Evolutionary conservation across 495 filamentous ascomycete genomes (phyloP), one percentile per base, ranked within the genome.

Genomic region (Penicillium samsonianum): DNA sequence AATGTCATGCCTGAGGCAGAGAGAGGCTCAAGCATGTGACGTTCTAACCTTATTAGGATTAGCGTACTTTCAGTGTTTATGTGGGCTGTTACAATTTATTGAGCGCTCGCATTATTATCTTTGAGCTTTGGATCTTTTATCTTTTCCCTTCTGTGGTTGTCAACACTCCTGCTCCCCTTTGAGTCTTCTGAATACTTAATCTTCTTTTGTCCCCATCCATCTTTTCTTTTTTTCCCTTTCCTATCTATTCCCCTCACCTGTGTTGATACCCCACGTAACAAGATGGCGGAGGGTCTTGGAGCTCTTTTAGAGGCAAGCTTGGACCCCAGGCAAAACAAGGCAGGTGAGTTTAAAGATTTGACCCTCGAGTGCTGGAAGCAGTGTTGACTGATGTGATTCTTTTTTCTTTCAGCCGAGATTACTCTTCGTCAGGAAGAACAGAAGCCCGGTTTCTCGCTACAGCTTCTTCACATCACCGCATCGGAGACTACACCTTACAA

Each of bases 381-480:
- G 31, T 8, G 20, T 63, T 75, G 50, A 67, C 63, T 26, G 16
- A 53, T 58, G 6, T 26, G 8, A 38, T 20, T 55, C 20, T 44
- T 40, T 14, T 28, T 53, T 62, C 11, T 28, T 59, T 53, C 63
- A 98, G 94, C 95, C 65, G 95, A 96, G 78, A 74, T 73, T 61
- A 82, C 84, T 42, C 82, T 99, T 51, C 84, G 85, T 65, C 74
- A 82, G 59, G 85, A 90, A 70, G 85, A 96, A 74, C 80, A 78
- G 61, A 89, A 90, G 71, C 87, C 90, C 6, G 85, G 86, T 56
- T 99, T 94, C 74, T 90, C 94, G n/a, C 75, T 96, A 51, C 80
- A 83, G 50, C 83, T 99, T 35, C 85, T 99, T 25, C 89, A 89
- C 53, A 91, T 98, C 67, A 91, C 95, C 50, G 90, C 90, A 20